Percentiles rank a stretch among this genome's conserved stretches.
phyloP scores from a whole-genome alignment of 1,284 basidiomycete genomes.

The Irpex sp. region DNA sequence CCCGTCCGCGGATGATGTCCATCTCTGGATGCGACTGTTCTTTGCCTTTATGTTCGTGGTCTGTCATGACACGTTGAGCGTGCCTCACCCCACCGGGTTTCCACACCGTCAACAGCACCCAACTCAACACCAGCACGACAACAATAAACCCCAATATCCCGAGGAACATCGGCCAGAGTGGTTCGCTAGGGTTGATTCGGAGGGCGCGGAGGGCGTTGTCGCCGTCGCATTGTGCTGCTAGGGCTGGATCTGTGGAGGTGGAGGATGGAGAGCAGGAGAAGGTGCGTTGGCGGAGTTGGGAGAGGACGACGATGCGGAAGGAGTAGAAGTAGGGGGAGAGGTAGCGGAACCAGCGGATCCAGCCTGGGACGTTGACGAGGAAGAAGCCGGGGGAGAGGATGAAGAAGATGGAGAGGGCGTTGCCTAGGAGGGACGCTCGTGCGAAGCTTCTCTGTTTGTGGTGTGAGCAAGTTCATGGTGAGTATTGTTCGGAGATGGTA shows the following conservation, averaged over 20 bases:
- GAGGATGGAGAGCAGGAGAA: conserved; percentile 3
- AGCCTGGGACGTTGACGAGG: conserved; percentile 12
- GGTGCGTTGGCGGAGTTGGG: conserved; percentile 12
- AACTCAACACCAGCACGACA: conserved; percentile 6
- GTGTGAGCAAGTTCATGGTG: neutral
- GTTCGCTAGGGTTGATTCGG: conserved; percentile 9
- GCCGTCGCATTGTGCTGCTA: conserved; percentile 8
- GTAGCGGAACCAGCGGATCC: conserved; percentile 13
- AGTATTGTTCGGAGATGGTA: no score
- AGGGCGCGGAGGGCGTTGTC: conserved; percentile 9
- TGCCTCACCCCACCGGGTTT: conserved; percentile 11
- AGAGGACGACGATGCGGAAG: conserved; percentile 12
- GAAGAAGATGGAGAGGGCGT: conserved; percentile 12
- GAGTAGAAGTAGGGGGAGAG: conserved; percentile 13
- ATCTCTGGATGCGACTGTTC: conserved; percentile 5
- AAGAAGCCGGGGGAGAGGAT: conserved; percentile 13
- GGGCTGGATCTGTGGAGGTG: conserved; percentile 1
- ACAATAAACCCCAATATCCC: conserved; percentile 8
- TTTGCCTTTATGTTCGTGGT: conserved; percentile 6
- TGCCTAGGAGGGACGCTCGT: conserved; percentile 11
- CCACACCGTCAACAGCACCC: conserved; percentile 9
- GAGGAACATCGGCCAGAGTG: conserved; percentile 13
- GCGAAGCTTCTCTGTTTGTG: conserved; percentile 10
- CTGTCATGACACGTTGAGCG: neutral
- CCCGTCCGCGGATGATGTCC: conserved; percentile 9